Base-by-base conservation (phyloP, 345 rosid genomes). In the Lumnitzera littorea region DNA sequence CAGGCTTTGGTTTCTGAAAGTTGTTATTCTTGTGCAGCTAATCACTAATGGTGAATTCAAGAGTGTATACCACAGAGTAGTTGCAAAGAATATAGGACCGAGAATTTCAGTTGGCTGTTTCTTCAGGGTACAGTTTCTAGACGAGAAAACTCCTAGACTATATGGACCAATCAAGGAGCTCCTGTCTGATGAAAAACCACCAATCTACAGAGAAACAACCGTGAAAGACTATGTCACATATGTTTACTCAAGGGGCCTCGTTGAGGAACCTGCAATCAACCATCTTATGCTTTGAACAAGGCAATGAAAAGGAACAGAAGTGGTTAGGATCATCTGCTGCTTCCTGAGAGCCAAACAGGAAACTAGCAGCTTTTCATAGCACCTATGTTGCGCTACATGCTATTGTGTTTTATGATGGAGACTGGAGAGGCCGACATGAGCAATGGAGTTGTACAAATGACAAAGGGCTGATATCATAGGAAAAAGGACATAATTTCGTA, bases 101-200 rank as follows among this genome's bases (percentile, higher is more conserved):
- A 76, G 80, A 63, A 60, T 65, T 12, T 72, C 77, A 10, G 63
- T 63, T 20, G 80, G 72, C 7, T 55, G 66, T 53, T 43, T 72
- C 24, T 72, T 72, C 46, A 57, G 63, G 12, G n/a, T 57, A 8
- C 62, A 75, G 24, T 50, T 25, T 15, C 12, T 0, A 9, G 54
- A 11, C 6, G 66, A 64, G 20, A 15, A 53, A 15, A 27, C 50
- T 17, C 11, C 64, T 4, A 58, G 63, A 43, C 10, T 43, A 0
- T 72, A 65, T 47, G 77, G 77, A 2, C 82, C 72, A 2, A 74
- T 72, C 14, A 65, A 72, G 46, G 77, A 78, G 53, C 2, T 74
- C 63, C 11, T 71, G 0, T 75, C 77, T 8, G 69, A 75, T 46
- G 55, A 76, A 13, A 63, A 63, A 12, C 79, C 81, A 0, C 67